Evolutionary conservation across 2,329 filamentous ascomycete genomes (phyloP).

Genomic region (Aureobasidium sp.): DNA sequence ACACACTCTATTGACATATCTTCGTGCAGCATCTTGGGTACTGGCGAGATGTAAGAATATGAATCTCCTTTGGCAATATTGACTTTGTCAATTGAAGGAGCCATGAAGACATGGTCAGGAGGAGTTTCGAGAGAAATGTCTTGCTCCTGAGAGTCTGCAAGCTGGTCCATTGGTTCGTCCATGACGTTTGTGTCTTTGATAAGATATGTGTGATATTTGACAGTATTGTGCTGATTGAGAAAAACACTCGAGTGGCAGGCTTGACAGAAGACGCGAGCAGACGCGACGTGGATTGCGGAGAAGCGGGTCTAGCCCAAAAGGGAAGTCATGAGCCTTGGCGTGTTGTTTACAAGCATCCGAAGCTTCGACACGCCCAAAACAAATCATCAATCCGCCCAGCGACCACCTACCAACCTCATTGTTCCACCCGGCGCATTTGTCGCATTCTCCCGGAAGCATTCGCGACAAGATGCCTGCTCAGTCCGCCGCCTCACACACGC

Average conservation of each 20-base stretch:
- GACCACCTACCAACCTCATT: neutral
- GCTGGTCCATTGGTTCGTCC: conserved; percentile 26
- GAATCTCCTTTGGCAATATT: conserved; percentile 37
- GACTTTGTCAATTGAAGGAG: conserved; percentile 38
- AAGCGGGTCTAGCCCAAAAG: neutral
- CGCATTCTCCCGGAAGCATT: neutral
- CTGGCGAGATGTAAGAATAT: conserved; percentile 42
- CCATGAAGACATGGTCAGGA: conserved; percentile 35
- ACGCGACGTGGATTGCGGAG: neutral
- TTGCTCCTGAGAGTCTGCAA: conserved; percentile 22
- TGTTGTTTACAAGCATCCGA: conserved; percentile 2
- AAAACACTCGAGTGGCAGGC: neutral
- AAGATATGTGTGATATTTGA: neutral
- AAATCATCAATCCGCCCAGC: neutral
- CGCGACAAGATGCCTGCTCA: conserved; percentile 4
- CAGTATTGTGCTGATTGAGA: neutral
- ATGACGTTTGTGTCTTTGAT: conserved; percentile 17
- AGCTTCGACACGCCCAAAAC: neutral
- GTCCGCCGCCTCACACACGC: conserved; percentile 14
- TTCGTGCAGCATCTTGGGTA: conserved; percentile 34
- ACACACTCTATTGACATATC: conserved; percentile 56
- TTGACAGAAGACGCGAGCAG: neutral
- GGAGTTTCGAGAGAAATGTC: conserved; percentile 29
- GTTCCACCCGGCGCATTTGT: neutral
- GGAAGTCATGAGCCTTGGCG: conserved; percentile 10